Evolutionary conservation across 164 flowering plant species (phyloP).

Genomic region (Vitis rupestris): DNA sequence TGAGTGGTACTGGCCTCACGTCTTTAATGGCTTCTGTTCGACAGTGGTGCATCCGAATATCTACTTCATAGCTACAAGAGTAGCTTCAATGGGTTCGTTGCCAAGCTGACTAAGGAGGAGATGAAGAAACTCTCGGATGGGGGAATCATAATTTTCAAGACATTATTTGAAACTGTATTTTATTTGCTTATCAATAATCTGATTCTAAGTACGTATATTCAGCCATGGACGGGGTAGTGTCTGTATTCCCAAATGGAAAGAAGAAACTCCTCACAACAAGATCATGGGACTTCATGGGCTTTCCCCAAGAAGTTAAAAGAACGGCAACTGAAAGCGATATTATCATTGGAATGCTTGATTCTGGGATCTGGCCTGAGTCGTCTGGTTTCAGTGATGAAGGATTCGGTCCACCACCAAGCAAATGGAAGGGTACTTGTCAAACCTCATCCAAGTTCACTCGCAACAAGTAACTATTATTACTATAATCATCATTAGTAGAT

Average conservation of each 20-base stretch:
- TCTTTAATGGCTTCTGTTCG: too few relatives aligned
- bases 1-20: too few relatives aligned
- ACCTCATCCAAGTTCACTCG: slow-evolving; percentile 47
- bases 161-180: not conserved
- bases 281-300: slow-evolving; percentile 32
- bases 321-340: slow-evolving; percentile 14
- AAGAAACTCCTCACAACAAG: slow-evolving; percentile 16
- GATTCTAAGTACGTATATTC: not conserved
- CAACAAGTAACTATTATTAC: slow-evolving; percentile 46
- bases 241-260: slow-evolving; percentile 23
- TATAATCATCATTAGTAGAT: too few relatives aligned
- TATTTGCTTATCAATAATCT: not conserved
- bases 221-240: slow-evolving; percentile 37
- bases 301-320: slow-evolving; percentile 7
- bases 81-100: slow-evolving; percentile 34
- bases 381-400: slow-evolving; percentile 8
- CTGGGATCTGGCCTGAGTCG: slow-evolving; percentile 18
- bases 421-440: slow-evolving; percentile 67
- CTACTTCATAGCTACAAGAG: slow-evolving; percentile 20
- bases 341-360: slow-evolving; percentile 18
- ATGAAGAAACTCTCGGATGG: slow-evolving; percentile 7
- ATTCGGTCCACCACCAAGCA: slow-evolving; percentile 42
- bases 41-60: slow-evolving; percentile 8
- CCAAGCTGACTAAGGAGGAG: slow-evolving; percentile 19
- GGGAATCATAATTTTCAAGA: slow-evolving; percentile 1